phyloP scores from a whole-genome alignment of 2,329 filamentous ascomycete species.

The Aspergillus ibericus region DNA sequence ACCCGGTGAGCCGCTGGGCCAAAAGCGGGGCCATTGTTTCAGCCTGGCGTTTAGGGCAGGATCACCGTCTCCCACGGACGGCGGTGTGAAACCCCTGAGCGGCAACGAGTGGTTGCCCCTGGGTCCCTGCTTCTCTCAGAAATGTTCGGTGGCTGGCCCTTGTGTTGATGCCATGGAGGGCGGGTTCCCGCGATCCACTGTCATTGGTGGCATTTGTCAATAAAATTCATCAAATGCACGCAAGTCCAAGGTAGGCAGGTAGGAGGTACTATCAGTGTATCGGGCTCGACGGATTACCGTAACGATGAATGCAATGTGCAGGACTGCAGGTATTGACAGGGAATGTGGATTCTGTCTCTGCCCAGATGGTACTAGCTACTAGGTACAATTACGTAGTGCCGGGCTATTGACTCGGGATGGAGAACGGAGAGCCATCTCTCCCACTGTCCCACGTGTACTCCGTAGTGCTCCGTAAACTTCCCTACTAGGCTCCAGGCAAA shows the following conservation, averaged over 20 bases:
- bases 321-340: not conserved
- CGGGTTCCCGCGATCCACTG: not conserved
- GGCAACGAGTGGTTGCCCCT: conserved; percentile 11
- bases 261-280: not conserved
- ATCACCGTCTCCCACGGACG: conserved; percentile 14
- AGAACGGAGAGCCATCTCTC: not conserved
- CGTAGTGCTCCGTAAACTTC: not conserved
- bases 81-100: conserved; percentile 16
- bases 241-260: not conserved
- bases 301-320: not conserved
- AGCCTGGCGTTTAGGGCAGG: conserved; percentile 12
- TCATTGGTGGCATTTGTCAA: not conserved
- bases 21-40: conserved; percentile 12
- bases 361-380: not conserved
- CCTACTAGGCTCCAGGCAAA: not conserved
- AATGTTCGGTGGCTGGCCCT: conserved; percentile 1
- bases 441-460: not conserved
- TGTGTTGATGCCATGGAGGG: not conserved
- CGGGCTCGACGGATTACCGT: not conserved
- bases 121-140: conserved; percentile 13
- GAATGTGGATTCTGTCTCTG: not conserved
- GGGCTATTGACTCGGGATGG: conserved; percentile 1
- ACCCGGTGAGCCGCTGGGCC: not conserved
- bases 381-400: conserved; percentile 1
- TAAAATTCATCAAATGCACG: not conserved